Conservation (phyloP, 495 filamentous ascomycete species). For the Talaromyces proteolyticus region DNA sequence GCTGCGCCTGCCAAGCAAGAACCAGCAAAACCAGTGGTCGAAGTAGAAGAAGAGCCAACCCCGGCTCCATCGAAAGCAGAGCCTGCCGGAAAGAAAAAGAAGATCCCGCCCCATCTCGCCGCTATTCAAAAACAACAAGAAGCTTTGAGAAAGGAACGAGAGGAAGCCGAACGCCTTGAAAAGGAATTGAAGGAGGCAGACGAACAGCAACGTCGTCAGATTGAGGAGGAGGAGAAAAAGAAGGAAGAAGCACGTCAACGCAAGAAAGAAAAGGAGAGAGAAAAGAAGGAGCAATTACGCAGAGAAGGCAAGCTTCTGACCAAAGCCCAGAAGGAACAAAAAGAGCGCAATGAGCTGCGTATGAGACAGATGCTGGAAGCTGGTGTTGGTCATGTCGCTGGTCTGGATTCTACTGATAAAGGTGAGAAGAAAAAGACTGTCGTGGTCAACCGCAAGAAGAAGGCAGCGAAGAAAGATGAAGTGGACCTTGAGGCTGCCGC, state of each 20-base stretch:
- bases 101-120: conserved; percentile 72
- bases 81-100: conserved; percentile 81
- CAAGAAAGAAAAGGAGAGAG: conserved; percentile 94
- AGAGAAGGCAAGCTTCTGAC: conserved; percentile 93
- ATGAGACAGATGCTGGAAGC: conserved; percentile 92
- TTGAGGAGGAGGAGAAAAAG: conserved; percentile 69
- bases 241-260: conserved; percentile 67
- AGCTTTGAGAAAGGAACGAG: conserved; percentile 61
- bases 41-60: conserved; percentile 26
- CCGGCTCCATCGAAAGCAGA: conserved; percentile 39
- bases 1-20: conserved; percentile 48
- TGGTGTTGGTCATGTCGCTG: conserved; percentile 71
- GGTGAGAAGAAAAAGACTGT: conserved; percentile 67
- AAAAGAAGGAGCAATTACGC: conserved; percentile 92
- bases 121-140: conserved; percentile 93
- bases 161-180: conserved; percentile 62
- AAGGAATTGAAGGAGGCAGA: conserved; percentile 70
- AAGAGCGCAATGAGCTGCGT: conserved; percentile 75
- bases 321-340: conserved; percentile 86
- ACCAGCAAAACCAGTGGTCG: conserved; percentile 33
- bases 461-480: conserved; percentile 65
- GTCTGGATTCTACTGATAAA: conserved; percentile 43
- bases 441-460: conserved; percentile 72
- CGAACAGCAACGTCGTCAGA: conserved; percentile 61
- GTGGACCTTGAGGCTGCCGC: conserved; percentile 62